A percentile compares a stretch with the other conserved stretches of the same genome.
Conservation (phyloP, 2,329 filamentous ascomycete species). For the Paecilomyces niveus region DNA sequence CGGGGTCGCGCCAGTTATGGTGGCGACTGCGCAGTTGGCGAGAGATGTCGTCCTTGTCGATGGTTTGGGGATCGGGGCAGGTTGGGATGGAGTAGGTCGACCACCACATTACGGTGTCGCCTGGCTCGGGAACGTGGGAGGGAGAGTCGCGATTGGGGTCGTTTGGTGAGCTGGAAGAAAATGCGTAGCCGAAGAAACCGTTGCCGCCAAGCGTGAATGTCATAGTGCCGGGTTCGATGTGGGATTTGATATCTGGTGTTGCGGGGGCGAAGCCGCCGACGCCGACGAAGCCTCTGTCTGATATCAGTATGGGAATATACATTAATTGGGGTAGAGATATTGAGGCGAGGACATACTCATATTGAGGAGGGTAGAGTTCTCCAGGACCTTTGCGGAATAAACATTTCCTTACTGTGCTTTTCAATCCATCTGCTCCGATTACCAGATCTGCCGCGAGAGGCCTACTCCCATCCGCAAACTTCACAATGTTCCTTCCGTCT, state of each 20-base stretch:
- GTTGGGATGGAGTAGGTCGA: conserved; percentile 34
- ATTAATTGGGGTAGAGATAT: not conserved
- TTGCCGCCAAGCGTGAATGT: conserved; percentile 41
- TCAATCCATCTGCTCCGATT: conserved; percentile 38
- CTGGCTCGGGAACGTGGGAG: conserved; percentile 19
- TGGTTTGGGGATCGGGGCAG: conserved; percentile 22
- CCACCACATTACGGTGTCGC: conserved; percentile 38
- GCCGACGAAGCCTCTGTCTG: conserved; percentile 32
- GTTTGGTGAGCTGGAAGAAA: conserved; percentile 16
- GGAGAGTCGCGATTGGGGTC: conserved; percentile 16
- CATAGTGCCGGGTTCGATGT: conserved; percentile 33
- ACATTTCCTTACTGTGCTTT: conserved; percentile 26
- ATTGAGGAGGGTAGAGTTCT: conserved; percentile 31
- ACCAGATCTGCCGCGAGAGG: conserved; percentile 33
- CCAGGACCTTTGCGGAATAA: conserved; percentile 27
- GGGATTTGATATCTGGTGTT: conserved; percentile 14
- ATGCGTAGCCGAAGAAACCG: conserved; percentile 47
- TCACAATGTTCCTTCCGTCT: conserved; percentile 18
- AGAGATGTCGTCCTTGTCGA: conserved; percentile 24
- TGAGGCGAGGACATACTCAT: conserved; percentile 25
- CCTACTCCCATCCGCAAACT: conserved; percentile 27
- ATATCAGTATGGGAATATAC: not conserved
- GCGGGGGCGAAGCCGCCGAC: conserved; percentile 41
- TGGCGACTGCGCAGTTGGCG: conserved; percentile 36
- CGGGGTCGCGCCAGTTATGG: conserved; percentile 39